Conservation (phyloP, 768 basidiomycete species). For the Russula emetica region DNA sequence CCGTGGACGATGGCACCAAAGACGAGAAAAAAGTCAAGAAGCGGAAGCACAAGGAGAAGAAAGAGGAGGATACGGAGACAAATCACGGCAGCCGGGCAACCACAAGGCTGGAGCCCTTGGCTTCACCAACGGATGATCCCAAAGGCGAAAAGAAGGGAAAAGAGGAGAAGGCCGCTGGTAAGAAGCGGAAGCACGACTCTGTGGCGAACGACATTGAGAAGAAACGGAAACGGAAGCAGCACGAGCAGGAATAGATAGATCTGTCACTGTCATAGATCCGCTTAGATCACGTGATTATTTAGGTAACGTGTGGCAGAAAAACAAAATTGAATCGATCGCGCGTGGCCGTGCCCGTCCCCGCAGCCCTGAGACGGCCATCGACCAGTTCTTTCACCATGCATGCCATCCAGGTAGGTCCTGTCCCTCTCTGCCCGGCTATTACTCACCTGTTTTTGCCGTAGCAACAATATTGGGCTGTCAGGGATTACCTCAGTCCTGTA, state of each 20-base stretch:
- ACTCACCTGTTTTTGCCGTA: background rate
- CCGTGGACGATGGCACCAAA: background rate
- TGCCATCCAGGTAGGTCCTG: slow-evolving; percentile 43
- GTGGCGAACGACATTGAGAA: background rate
- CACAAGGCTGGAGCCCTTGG: background rate
- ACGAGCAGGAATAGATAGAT: background rate
- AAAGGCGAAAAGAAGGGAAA: slow-evolving; percentile 1
- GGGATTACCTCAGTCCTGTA: slow-evolving; percentile 91
- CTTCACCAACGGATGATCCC: background rate
- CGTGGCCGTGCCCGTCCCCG: background rate
- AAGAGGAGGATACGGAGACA: background rate
- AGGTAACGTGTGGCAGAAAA: slow-evolving; percentile 21
- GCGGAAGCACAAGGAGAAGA: slow-evolving; percentile 26
- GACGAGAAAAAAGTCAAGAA: slow-evolving; percentile 8
- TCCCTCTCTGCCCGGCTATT: background rate
- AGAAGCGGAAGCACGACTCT: background rate
- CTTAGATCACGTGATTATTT: slow-evolving; percentile 16
- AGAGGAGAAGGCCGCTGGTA: background rate
- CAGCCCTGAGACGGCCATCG: slow-evolving; percentile 21
- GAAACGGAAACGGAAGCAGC: slow-evolving; percentile 20
- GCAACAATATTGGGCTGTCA: slow-evolving; percentile 91
- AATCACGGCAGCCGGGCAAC: background rate
- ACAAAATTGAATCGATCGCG: slow-evolving; percentile 29
- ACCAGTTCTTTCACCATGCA: slow-evolving; percentile 38
- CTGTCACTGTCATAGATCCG: background rate